These are phyloP conservation scores for Zymoseptoria brevis DNA, from an alignment of 2,329 filamentous ascomycete species.

Conservation along the genomic window DNA sequence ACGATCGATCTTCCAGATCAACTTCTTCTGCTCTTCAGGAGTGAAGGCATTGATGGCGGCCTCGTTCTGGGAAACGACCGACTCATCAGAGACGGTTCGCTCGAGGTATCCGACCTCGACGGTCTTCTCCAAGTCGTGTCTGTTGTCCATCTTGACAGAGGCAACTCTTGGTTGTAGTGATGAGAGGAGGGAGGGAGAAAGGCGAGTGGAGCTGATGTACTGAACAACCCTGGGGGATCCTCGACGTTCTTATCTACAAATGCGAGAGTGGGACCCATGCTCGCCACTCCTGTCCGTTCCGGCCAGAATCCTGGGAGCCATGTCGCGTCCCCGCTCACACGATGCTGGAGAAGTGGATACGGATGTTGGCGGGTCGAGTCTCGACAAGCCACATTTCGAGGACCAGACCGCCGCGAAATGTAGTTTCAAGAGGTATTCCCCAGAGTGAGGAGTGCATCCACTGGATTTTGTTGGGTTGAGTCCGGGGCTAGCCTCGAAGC, in stretches of 20 bases:
- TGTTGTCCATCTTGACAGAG: not conserved
- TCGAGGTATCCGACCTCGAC: constrained; percentile 16
- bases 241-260: not conserved
- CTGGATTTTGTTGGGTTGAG: not conserved
- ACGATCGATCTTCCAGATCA: constrained; percentile 61
- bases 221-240: not conserved
- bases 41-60: constrained; percentile 40
- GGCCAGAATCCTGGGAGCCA: not conserved
- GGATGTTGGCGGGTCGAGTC: not conserved
- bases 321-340: constrained; percentile 1
- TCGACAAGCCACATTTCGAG: constrained; percentile 2
- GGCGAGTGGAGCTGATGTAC: not conserved
- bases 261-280: not conserved
- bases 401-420: not conserved
- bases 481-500: not conserved
- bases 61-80: constrained; percentile 17
- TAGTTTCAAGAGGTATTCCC: not conserved
- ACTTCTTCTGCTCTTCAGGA: constrained; percentile 54
- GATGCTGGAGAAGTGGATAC: constrained; percentile 3
- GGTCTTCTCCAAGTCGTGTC: constrained; percentile 19
- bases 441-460: not conserved
- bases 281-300: not conserved
- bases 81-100: constrained; percentile 21
- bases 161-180: not conserved
- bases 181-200: not conserved